phyloP scores from a whole-genome alignment of 208 protist species.

The Acanthamoeba royreba region DNA sequence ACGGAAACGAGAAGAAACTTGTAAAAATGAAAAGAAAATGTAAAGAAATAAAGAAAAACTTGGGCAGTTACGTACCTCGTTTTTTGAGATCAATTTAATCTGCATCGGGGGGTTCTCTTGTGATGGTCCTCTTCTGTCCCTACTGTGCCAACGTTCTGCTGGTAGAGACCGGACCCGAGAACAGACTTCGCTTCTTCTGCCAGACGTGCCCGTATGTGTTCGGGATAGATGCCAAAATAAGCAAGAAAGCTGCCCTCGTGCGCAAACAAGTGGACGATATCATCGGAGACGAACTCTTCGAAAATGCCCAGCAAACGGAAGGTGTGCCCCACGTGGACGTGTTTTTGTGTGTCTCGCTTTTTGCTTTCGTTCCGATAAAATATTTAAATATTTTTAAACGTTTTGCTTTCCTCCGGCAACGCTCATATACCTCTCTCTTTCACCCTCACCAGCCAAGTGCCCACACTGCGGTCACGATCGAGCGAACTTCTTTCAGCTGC shows the following conservation, averaged over 20 bases:
- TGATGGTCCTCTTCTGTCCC: conserved; percentile 25
- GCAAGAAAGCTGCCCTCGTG: conserved; percentile 1
- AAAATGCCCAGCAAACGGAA: conserved; percentile 66
- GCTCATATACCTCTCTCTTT: not conserved
- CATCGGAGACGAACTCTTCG: conserved; percentile 63
- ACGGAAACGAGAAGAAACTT: not conserved
- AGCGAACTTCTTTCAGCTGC: conserved; percentile 94
- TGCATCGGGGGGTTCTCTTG: not conserved
- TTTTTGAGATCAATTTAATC: not conserved
- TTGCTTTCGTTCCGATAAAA: not conserved
- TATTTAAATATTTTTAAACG: not conserved
- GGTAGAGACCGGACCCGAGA: not conserved
- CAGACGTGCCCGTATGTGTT: conserved; percentile 67
- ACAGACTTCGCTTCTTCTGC: conserved; percentile 19
- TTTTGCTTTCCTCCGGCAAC: too few relatives aligned
- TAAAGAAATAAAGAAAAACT: not conserved
- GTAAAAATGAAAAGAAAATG: not conserved
- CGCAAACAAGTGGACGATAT: conserved; percentile 69
- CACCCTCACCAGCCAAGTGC: conserved; percentile 52
- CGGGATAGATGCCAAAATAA: conserved; percentile 37
- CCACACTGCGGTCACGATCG: conserved; percentile 83
- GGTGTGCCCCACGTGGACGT: not conserved
- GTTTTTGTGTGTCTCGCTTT: not conserved
- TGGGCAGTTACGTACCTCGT: too few relatives aligned
- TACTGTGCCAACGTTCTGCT: conserved; percentile 21